Conservation (phyloP, 73 alveolate genomes). For the Symbiodinium natans region DNA sequence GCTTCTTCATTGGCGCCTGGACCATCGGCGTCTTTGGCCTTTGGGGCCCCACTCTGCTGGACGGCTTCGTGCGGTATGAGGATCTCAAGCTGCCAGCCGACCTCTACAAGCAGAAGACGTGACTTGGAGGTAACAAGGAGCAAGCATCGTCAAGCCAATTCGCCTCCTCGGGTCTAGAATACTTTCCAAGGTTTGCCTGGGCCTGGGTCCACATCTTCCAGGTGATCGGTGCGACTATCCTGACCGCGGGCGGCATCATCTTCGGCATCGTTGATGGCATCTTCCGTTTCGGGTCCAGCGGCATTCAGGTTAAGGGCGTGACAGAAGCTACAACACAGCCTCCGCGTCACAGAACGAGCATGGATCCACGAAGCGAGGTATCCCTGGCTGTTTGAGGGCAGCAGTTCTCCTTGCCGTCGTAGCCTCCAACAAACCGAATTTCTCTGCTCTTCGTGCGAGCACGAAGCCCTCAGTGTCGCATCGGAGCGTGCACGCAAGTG, state of each 20-base stretch:
- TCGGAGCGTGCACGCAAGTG: too few relatives aligned
- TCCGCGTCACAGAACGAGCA: too few relatives aligned
- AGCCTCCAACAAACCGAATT: too few relatives aligned
- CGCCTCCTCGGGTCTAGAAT: too few relatives aligned
- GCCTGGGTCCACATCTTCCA: neutral
- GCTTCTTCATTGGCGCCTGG: conserved; percentile 18
- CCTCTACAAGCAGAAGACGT: neutral
- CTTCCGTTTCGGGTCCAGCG: neutral
- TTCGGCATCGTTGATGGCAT: neutral
- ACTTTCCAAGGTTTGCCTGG: neutral
- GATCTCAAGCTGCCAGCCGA: neutral
- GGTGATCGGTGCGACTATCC: neutral
- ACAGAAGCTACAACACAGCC: too few relatives aligned
- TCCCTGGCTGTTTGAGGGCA: too few relatives aligned
- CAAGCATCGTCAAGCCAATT: too few relatives aligned
- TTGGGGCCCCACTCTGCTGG: neutral
- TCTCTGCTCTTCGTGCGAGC: too few relatives aligned
- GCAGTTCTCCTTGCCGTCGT: too few relatives aligned
- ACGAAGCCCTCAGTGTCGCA: too few relatives aligned
- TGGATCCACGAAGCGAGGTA: too few relatives aligned
- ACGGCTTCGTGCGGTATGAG: neutral
- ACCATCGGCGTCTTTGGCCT: neutral
- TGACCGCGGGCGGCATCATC: neutral
- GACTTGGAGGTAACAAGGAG: neutral
- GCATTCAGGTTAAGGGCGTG: neutral